Conservation (phyloP, 225 moss, liverwort and hornwort species). For the Antitrichia curtipendula region DNA sequence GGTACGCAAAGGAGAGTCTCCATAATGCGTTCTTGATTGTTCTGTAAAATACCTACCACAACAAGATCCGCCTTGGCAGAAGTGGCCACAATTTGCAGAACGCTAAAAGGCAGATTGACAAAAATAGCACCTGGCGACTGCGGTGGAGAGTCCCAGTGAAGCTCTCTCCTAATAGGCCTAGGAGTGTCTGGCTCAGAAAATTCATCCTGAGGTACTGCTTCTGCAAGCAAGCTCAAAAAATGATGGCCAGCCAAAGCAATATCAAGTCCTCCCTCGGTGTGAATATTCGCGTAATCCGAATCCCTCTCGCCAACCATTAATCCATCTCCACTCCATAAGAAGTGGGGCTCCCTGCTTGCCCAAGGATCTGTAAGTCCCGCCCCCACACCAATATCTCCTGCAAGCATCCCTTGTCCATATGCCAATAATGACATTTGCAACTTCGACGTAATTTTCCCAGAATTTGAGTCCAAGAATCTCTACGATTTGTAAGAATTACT, state of each 20-base stretch:
- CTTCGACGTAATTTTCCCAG: background rate
- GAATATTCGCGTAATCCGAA: constrained; percentile 7
- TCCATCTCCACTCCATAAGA: constrained; percentile 31
- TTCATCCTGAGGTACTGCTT: constrained; percentile 13
- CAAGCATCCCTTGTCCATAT: constrained; percentile 77
- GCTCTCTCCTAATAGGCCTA: constrained; percentile 20
- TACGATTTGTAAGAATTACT: no score
- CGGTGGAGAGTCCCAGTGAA: constrained; percentile 94
- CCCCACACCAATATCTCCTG: constrained; percentile 71
- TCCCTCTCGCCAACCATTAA: constrained; percentile 27
- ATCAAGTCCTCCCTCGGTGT: background rate
- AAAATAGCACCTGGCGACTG: constrained; percentile 62
- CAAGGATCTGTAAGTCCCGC: constrained; percentile 75
- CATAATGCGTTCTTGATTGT: constrained; percentile 16
- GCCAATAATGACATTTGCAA: constrained; percentile 77
- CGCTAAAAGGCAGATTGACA: constrained; percentile 52
- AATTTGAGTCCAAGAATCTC: background rate
- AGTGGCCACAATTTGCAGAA: constrained; percentile 57
- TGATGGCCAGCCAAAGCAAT: constrained; percentile 5
- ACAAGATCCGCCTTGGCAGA: constrained; percentile 69
- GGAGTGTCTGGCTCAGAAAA: constrained; percentile 21
- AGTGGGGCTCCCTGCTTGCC: constrained; percentile 35
- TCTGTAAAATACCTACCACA: constrained; percentile 52
- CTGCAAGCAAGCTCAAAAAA: constrained; percentile 28
- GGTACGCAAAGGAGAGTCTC: constrained; percentile 63